Evolutionary conservation across 2,329 filamentous ascomycete species (phyloP).

Genomic region (Phyllosticta citrichinensis): DNA sequence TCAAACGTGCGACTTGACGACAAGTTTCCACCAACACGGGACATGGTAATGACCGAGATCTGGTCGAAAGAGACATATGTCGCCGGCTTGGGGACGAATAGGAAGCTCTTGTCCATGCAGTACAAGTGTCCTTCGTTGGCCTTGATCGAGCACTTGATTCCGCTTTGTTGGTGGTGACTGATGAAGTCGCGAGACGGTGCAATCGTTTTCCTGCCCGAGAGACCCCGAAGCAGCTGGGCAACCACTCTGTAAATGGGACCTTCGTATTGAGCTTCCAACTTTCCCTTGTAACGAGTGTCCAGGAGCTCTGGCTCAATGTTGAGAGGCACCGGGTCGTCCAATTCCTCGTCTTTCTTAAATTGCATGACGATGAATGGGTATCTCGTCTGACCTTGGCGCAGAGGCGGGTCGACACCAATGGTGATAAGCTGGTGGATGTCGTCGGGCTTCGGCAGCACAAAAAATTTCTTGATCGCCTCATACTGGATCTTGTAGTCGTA

Average conservation of each 20-base stretch:
- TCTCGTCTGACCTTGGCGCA: slow-evolving; percentile 92
- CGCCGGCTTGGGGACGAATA: slow-evolving; percentile 97
- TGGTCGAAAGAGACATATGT: slow-evolving; percentile 96
- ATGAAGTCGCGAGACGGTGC: slow-evolving; percentile 90
- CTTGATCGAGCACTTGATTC: slow-evolving; percentile 99
- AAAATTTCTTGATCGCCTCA: slow-evolving; percentile 96
- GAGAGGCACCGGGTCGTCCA: slow-evolving; percentile 53
- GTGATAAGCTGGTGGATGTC: slow-evolving; percentile 92
- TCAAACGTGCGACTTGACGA: slow-evolving; percentile 94
- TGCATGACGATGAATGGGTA: slow-evolving; percentile 99
- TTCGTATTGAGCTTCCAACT: slow-evolving; percentile 81
- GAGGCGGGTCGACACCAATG: slow-evolving; percentile 84
- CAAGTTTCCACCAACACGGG: slow-evolving; percentile 85
- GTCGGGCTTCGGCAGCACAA: slow-evolving; percentile 97
- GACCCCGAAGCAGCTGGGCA: slow-evolving; percentile 85
- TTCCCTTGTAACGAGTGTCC: slow-evolving; percentile 79
- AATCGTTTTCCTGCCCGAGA: slow-evolving; percentile 91
- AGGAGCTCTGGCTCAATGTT: slow-evolving; percentile 91
- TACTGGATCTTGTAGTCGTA: slow-evolving; percentile 99
- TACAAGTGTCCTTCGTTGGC: slow-evolving; percentile 96
- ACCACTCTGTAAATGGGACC: slow-evolving; percentile 88
- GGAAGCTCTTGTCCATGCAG: slow-evolving; percentile 95
- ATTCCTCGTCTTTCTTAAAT: slow-evolving; percentile 94
- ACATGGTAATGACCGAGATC: slow-evolving; percentile 85
- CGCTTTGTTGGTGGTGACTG: slow-evolving; percentile 84